Percentiles rank a stretch among this genome's conserved stretches.
Conservation (phyloP, 495 filamentous ascomycete species). For the Penicillium steckii region DNA sequence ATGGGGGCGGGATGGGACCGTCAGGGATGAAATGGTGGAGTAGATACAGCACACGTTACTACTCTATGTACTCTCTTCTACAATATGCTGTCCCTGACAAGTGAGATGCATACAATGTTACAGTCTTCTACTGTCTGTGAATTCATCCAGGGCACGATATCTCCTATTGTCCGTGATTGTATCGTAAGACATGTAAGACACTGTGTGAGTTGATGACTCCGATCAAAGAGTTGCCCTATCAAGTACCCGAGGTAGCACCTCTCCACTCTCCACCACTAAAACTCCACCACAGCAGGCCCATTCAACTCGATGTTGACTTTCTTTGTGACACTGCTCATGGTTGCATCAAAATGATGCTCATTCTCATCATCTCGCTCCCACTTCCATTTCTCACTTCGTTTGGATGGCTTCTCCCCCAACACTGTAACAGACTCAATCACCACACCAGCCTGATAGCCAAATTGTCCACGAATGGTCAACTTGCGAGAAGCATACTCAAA, state of each 20-base stretch:
- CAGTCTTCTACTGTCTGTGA: too few species aligned
- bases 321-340: slow-evolving; percentile 21
- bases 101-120: too few species aligned
- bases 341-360: slow-evolving; percentile 12
- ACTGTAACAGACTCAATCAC: slow-evolving; percentile 50
- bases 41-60: too few species aligned
- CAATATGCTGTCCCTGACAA: too few species aligned
- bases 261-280: not conserved
- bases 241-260: too few species aligned
- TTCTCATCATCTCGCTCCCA: not conserved
- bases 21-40: not conserved
- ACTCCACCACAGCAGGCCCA: slow-evolving; percentile 12
- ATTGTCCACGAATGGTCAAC: slow-evolving; percentile 52
- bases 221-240: too few species aligned
- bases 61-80: too few species aligned
- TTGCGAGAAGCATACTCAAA: slow-evolving; percentile 53
- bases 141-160: too few species aligned
- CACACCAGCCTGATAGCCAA: slow-evolving; percentile 47
- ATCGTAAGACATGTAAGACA: too few species aligned
- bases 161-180: too few species aligned
- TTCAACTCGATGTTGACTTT: slow-evolving; percentile 24
- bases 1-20: not conserved
- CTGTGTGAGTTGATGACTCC: too few species aligned
- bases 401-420: slow-evolving; percentile 37
- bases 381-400: not conserved